A percentile compares a stretch with the other conserved stretches of the same genome.
Evolutionary conservation across 2,329 filamentous ascomycete genomes (phyloP).

Genomic region (Claviceps maximensis): DNA sequence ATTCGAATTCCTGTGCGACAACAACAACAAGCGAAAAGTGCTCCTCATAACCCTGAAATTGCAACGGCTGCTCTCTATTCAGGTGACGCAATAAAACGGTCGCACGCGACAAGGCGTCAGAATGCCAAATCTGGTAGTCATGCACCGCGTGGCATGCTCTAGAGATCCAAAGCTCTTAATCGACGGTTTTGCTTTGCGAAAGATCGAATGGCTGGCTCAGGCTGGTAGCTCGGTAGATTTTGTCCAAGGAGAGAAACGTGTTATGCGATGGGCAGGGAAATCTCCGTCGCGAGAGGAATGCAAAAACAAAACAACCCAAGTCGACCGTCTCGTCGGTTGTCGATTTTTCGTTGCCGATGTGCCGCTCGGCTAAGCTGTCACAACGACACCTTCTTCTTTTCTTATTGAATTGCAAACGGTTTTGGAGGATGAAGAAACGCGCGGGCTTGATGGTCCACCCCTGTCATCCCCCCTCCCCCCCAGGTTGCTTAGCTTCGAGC

Average conservation of each 20-base stretch:
- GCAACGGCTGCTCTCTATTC: background rate
- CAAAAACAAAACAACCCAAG: too few relatives aligned
- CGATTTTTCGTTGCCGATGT: background rate
- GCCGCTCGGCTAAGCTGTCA: background rate
- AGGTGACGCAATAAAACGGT: background rate
- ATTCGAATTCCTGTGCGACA: slow-evolving; percentile 1
- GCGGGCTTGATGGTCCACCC: slow-evolving; percentile 3
- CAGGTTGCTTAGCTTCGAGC: background rate
- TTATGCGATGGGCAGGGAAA: background rate
- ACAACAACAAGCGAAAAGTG: background rate
- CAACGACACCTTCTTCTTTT: background rate
- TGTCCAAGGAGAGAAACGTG: background rate
- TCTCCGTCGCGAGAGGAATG: background rate
- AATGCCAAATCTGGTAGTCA: slow-evolving; percentile 1
- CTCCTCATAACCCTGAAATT: background rate
- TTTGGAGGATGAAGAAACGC: slow-evolving; percentile 6
- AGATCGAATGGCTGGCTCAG: background rate
- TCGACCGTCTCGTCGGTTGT: background rate
- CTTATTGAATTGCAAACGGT: background rate
- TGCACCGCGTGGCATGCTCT: slow-evolving; percentile 3
- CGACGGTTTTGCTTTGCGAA: too few relatives aligned
- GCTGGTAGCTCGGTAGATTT: too few relatives aligned
- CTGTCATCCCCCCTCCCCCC: background rate
- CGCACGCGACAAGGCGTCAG: slow-evolving; percentile 1
- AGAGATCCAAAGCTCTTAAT: background rate